These are phyloP conservation scores for Ilex aquifolium DNA, from an alignment of 257 asterid species.

Conservation along the genomic window DNA sequence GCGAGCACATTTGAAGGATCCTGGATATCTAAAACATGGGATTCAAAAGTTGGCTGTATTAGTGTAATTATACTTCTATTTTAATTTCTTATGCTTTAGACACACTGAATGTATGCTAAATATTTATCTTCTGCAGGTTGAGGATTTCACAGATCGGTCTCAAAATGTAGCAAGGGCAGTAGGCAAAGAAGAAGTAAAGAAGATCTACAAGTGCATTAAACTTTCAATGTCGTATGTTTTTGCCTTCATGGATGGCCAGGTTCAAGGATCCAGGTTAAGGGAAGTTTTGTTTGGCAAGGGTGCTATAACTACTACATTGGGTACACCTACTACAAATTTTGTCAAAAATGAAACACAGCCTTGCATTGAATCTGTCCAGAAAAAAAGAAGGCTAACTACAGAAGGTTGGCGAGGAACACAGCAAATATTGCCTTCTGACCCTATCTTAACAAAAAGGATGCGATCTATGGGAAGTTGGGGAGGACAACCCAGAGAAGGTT, in stretches of 20 bases:
- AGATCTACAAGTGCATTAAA: slow-evolving; percentile 57
- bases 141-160: slow-evolving; percentile 71
- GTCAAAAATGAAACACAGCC: not conserved
- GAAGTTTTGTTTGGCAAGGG: slow-evolving; percentile 55
- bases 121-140: slow-evolving; percentile 47
- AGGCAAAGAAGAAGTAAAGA: slow-evolving; percentile 52
- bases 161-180: slow-evolving; percentile 96
- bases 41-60: slow-evolving; percentile 56
- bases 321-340: slow-evolving; percentile 15
- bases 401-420: slow-evolving; percentile 22
- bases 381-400: not conserved
- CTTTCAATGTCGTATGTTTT: slow-evolving; percentile 34
- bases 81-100: slow-evolving; percentile 1
- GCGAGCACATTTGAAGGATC: slow-evolving; percentile 64
- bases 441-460: slow-evolving; percentile 4
- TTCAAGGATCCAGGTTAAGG: slow-evolving; percentile 35
- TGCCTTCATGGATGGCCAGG: slow-evolving; percentile 50
- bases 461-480: slow-evolving; percentile 2
- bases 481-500: not conserved
- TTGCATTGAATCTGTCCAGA: not conserved
- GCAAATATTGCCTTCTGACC: slow-evolving; percentile 2
- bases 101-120: slow-evolving; percentile 11
- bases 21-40: slow-evolving; percentile 80
- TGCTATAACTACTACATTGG: slow-evolving; percentile 20
- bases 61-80: slow-evolving; percentile 45